Base-by-base conservation (phyloP, 2,329 filamentous ascomycete species). In the Exophiala dermatitidis region DNA sequence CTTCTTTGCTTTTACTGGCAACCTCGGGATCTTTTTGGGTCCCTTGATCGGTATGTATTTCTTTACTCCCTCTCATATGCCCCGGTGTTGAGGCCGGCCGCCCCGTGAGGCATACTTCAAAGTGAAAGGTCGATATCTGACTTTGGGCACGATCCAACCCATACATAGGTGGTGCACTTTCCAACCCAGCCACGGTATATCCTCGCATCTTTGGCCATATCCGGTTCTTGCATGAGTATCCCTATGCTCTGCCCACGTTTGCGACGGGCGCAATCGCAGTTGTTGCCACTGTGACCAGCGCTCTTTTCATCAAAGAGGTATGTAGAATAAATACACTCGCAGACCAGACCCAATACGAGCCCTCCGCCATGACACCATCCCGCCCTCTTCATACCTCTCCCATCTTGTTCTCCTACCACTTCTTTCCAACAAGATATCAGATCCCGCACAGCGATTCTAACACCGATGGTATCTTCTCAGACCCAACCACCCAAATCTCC, bases 1-100 rank as follows among this genome's bases (percentile, higher is more conserved):
- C 63, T 86, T 82, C 74, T 90, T 90, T 65, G 85, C 86, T 6
- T 88, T 91, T 64, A 74, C 79, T 0, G 81, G 82, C 3, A 91
- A 91, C 60, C 26, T 90, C 5, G 88, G 88, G 3, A 82, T 91
- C 42, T 82, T 88, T 53, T 31, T 88, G 1, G 88, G 87, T 0
- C 85, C 86, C 2, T 63, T 88, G 5, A 64, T 89, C 19, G 74
- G 54, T 57, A 50, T 7, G 36, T 19, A 19, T 19, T 19, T 19
- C 19, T 19, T 19, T 19, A 19, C 31, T 30, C 36, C 30, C 3
- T 46, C 54, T 60, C 26, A 63, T 33, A 31, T n/a, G 12, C 5
- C 9, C 32, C 10, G 3, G 28, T 8, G 12, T 6, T 9, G 10
- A 38, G 19, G 36, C 4, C 10, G 26, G 12, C 5, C 6, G 6